Evolutionary conservation across 2,329 filamentous ascomycete genomes (phyloP).

Genomic region (Tolypocladium sp.): DNA sequence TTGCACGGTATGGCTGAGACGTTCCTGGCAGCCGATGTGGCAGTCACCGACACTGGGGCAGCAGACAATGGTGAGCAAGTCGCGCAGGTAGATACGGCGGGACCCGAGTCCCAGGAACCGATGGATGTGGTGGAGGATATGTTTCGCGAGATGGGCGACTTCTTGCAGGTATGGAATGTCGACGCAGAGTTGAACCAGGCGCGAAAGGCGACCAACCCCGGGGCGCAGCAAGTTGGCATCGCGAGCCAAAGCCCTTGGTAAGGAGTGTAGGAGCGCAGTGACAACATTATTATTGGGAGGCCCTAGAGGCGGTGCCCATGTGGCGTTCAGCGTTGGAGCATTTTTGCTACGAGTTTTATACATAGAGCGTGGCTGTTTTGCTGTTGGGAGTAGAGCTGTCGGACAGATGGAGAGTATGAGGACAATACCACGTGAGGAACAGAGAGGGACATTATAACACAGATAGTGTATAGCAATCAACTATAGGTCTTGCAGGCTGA

Average conservation of each 20-base stretch:
- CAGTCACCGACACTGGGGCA: not conserved
- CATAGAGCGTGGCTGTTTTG: not conserved
- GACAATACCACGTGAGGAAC: not conserved
- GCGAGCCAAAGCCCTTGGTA: slow-evolving; percentile 16
- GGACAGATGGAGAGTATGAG: not conserved
- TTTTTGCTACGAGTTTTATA: not conserved
- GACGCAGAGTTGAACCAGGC: slow-evolving; percentile 24
- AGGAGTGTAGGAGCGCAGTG: not conserved
- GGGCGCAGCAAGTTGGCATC: slow-evolving; percentile 1
- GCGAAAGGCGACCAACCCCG: slow-evolving; percentile 9
- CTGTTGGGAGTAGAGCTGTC: not conserved
- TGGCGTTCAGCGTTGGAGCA: not conserved
- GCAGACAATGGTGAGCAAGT: not conserved
- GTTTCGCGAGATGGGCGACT: slow-evolving; percentile 25
- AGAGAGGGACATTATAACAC: not conserved
- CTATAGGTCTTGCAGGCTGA: not conserved
- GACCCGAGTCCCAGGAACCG: slow-evolving; percentile 17
- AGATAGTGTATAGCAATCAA: too few species aligned
- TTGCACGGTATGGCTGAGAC: slow-evolving; percentile 14
- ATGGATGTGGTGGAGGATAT: slow-evolving; percentile 27
- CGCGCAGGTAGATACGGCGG: not conserved
- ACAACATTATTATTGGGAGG: not conserved
- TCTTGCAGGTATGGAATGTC: slow-evolving; percentile 23
- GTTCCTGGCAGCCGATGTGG: slow-evolving; percentile 14
- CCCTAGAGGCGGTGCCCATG: too few species aligned